Percentiles rank a stretch among this genome's conserved stretches.
Evolutionary conservation across 768 basidiomycete species (phyloP).

Genomic region (Hypholoma sublateritium): DNA sequence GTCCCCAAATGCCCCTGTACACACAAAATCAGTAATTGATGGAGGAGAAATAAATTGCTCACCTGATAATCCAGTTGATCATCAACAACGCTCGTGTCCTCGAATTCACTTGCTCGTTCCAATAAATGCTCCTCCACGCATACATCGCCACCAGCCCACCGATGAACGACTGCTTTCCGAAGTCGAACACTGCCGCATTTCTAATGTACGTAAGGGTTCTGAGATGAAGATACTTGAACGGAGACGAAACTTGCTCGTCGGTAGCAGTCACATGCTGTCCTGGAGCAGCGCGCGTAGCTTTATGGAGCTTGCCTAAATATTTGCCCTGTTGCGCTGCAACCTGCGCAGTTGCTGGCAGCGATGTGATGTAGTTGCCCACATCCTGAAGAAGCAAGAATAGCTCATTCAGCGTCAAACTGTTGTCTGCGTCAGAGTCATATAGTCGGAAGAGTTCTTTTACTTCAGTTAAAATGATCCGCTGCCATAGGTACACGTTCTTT

Average conservation of each 20-base stretch:
- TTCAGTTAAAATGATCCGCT: slow-evolving; percentile 71
- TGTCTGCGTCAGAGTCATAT: slow-evolving; percentile 88
- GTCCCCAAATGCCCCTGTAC: slow-evolving; percentile 65
- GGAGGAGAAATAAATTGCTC: slow-evolving; percentile 19
- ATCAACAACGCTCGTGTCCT: slow-evolving; percentile 90
- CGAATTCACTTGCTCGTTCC: slow-evolving; percentile 92
- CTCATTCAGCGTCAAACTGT: slow-evolving; percentile 84
- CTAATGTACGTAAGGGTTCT: slow-evolving; percentile 82
- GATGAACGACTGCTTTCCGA: slow-evolving; percentile 78
- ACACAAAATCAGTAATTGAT: slow-evolving; percentile 11
- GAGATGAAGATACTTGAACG: slow-evolving; percentile 84
- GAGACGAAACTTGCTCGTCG: slow-evolving; percentile 57
- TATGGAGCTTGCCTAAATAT: slow-evolving; percentile 88
- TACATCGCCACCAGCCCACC: slow-evolving; percentile 95
- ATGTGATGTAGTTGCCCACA: slow-evolving; percentile 86
- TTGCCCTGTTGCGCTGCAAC: slow-evolving; percentile 97
- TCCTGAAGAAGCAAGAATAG: slow-evolving; percentile 81
- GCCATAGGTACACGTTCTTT: slow-evolving; percentile 89
- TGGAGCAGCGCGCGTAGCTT: slow-evolving; percentile 50
- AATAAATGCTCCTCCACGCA: slow-evolving; percentile 93
- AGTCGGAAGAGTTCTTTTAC: slow-evolving; percentile 83
- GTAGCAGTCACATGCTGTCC: slow-evolving; percentile 2
- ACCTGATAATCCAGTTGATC: slow-evolving; percentile 95
- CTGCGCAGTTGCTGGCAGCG: slow-evolving; percentile 95
- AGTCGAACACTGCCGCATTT: slow-evolving; percentile 93